Conservation (phyloP, 805 yeast genomes). For the Wickerhamiella kurtzmanii region DNA sequence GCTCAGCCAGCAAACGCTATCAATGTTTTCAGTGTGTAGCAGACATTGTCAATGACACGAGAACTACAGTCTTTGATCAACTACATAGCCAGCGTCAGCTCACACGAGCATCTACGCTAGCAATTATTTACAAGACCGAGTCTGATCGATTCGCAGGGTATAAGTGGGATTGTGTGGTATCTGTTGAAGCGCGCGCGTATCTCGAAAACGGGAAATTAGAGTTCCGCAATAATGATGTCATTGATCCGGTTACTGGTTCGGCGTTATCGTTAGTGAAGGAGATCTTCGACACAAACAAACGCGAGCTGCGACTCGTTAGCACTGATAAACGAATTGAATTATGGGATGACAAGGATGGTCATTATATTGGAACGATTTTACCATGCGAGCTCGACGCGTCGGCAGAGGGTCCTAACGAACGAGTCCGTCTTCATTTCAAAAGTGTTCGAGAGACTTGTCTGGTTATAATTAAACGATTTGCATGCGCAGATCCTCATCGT, state of each 20-base stretch:
- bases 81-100: slow-evolving; percentile 1
- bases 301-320: slow-evolving; percentile 8
- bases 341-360: slow-evolving; percentile 13
- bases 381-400: not conserved
- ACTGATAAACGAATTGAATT: slow-evolving; percentile 5
- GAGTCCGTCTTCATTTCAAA: slow-evolving; percentile 5
- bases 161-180: slow-evolving; percentile 14
- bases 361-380: slow-evolving; percentile 4
- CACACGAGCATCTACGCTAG: slow-evolving; percentile 3
- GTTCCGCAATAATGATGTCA: slow-evolving; percentile 11
- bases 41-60: not conserved
- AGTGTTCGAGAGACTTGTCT: slow-evolving; percentile 12
- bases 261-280: slow-evolving; percentile 15
- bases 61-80: not conserved
- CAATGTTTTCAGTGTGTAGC: slow-evolving; percentile 1
- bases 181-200: slow-evolving; percentile 11
- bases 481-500: not conserved
- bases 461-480: not conserved
- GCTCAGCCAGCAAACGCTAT: slow-evolving; percentile 3
- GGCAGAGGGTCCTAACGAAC: not conserved
- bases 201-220: slow-evolving; percentile 11
- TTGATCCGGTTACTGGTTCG: slow-evolving; percentile 4
- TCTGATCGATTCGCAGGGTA: slow-evolving; percentile 4
- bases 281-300: slow-evolving; percentile 1
- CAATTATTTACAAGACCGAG: slow-evolving; percentile 4